Evolutionary conservation across 768 basidiomycete species (phyloP), one percentile per base, ranked within the genome.

Genomic region (Mrakia frigida): DNA sequence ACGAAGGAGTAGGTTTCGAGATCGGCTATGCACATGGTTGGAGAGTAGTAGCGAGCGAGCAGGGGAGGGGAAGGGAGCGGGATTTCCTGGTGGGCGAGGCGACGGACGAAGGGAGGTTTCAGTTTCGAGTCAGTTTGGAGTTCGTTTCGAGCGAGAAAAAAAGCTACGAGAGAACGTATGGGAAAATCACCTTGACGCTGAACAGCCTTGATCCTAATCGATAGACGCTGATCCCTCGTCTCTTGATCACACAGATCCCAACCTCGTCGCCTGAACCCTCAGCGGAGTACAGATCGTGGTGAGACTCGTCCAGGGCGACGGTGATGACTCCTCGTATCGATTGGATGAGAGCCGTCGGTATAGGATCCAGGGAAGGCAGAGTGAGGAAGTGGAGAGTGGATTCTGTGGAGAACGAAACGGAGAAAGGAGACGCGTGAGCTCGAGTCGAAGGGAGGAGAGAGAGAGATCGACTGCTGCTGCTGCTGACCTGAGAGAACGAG

Each of bases 281-380:
- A 78, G 68, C 10, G 74, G 80, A 21, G 81, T 79, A 68, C 85
- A 86, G 33, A 81, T 83, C 41, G 35, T 68, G 35, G 84, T 80
- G 2, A 86, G 81, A 82, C 74, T 94, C 89, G 81, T 98, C 95
- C 0, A 97, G 89, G 0, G 93, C 89, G 79, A 96, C 89, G 0
- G 90, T 86, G 28, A 91, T 84, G 6, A 92, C 91, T 76, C 94
- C 90, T 63, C 93, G 88, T 33, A 98, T 86, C 3, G 94, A 91
- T 75, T 90, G 90, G 78, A 92, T 89, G 23, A 84, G 79, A 16
- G 84, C 86, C 6, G 84, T 83, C 9, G 89, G 86, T 0, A 92
- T 86, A 0, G 88, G 87, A 76, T 94, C 92, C 28, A 98, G 87
- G 6, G 89, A 88, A 1, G 96, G 94, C 0, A 95, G 85, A 0